phyloP scores from a whole-genome alignment of 2,329 filamentous ascomycete genomes.

The Podosphaera aphanis region DNA sequence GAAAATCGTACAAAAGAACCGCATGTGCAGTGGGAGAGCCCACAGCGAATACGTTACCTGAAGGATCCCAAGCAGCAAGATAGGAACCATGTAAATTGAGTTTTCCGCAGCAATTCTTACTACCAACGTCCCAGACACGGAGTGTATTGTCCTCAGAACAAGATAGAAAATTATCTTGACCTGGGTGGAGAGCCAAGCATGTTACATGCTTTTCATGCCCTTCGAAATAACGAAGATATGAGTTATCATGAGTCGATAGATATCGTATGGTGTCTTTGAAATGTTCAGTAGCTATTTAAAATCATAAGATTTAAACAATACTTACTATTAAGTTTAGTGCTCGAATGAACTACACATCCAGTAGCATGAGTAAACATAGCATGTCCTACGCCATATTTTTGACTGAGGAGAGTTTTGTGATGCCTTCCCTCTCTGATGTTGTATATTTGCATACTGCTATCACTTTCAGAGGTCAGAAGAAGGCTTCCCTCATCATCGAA shows the following conservation, averaged over 20 bases:
- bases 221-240: constrained; percentile 86
- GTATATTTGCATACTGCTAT: constrained; percentile 89
- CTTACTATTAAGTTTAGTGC: constrained; percentile 74
- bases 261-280: constrained; percentile 53
- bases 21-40: constrained; percentile 59
- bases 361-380: constrained; percentile 85
- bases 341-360: constrained; percentile 75
- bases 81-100: constrained; percentile 61
- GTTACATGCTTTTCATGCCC: constrained; percentile 76
- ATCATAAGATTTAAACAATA: background rate
- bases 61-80: constrained; percentile 76
- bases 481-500: constrained; percentile 91
- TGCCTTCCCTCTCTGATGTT: constrained; percentile 77
- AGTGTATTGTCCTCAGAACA: constrained; percentile 81
- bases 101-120: constrained; percentile 56
- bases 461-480: constrained; percentile 72
- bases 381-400: constrained; percentile 90
- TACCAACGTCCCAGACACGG: constrained; percentile 60
- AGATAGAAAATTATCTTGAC: constrained; percentile 75
- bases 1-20: constrained; percentile 74
- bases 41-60: constrained; percentile 74
- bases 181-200: constrained; percentile 59
- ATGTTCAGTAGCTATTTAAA: background rate
- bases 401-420: constrained; percentile 72
- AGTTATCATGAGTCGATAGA: constrained; percentile 83